phyloP scores from a whole-genome alignment of 2,329 filamentous ascomycete genomes.

The Fusarium odoratissimum region DNA sequence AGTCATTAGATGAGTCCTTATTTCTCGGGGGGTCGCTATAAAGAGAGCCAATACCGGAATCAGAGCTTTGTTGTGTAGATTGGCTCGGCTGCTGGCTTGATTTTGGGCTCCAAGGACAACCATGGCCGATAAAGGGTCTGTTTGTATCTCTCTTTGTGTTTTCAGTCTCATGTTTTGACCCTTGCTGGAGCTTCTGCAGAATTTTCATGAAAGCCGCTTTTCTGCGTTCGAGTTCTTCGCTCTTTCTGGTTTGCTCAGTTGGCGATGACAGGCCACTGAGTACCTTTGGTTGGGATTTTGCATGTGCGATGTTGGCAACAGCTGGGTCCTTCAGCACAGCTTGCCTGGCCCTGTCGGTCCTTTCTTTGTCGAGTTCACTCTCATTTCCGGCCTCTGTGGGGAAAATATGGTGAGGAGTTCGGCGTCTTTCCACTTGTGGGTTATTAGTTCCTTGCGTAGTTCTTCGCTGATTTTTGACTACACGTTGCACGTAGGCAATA shows the following conservation, averaged over 20 bases:
- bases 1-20: conserved; percentile 34
- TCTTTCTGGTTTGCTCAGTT: background rate
- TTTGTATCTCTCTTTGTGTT: background rate
- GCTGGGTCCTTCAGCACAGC: conserved; percentile 37
- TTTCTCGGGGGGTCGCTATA: background rate
- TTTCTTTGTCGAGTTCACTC: background rate
- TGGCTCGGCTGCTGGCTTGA: background rate
- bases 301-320: conserved; percentile 13
- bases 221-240: conserved; percentile 19
- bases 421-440: background rate
- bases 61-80: background rate
- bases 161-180: background rate
- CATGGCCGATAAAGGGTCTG: background rate
- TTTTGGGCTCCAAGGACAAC: conserved; percentile 1
- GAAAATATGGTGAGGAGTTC: background rate
- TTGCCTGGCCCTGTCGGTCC: conserved; percentile 14
- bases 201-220: conserved; percentile 45
- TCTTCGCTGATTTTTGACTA: background rate
- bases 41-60: conserved; percentile 14
- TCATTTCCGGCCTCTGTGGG: background rate
- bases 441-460: conserved; percentile 16
- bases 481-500: conserved; percentile 31
- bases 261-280: background rate
- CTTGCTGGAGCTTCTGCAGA: conserved; percentile 43
- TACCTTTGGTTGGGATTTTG: background rate